phyloP scores from a whole-genome alignment of 2,329 filamentous ascomycete species.

The Ceratocystis ficicola region DNA sequence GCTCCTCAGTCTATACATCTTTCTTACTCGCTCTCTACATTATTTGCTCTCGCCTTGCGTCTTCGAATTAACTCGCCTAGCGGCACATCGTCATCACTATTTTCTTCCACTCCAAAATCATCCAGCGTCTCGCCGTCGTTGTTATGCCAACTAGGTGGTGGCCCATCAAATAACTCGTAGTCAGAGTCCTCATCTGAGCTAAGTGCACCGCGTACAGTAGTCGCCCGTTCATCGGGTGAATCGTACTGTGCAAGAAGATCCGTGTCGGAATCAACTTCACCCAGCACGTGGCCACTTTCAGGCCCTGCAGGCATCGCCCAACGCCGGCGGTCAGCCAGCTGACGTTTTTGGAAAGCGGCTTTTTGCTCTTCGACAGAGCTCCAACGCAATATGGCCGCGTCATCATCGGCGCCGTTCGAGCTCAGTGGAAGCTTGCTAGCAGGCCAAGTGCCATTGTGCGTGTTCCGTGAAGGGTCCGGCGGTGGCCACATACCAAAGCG shows the following conservation, averaged over 20 bases:
- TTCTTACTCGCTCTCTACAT: constrained; percentile 18
- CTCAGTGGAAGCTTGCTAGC: constrained; percentile 21
- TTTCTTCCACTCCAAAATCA: constrained; percentile 69
- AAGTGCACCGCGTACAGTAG: constrained; percentile 21
- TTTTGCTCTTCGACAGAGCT: constrained; percentile 35
- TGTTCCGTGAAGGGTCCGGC: constrained; percentile 48
- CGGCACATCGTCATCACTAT: constrained; percentile 50
- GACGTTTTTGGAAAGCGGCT: constrained; percentile 39
- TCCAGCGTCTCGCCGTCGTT: constrained; percentile 60
- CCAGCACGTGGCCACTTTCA: constrained; percentile 43
- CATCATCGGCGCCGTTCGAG: constrained; percentile 29
- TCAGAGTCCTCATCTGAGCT: constrained; percentile 30
- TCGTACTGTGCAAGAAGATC: constrained; percentile 34
- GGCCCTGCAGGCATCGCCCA: constrained; percentile 33
- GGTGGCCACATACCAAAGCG: constrained; percentile 50
- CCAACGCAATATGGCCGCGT: constrained; percentile 26
- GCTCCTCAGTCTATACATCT: background rate
- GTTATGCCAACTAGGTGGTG: constrained; percentile 53
- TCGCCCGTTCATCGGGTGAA: constrained; percentile 38
- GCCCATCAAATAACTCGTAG: constrained; percentile 24
- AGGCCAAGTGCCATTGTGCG: constrained; percentile 34
- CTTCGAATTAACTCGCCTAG: constrained; percentile 54
- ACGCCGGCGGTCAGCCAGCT: constrained; percentile 37
- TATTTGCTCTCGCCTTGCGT: constrained; percentile 33
- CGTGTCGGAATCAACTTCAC: constrained; percentile 34